These are phyloP conservation scores for Pythium guiyangense DNA, from an alignment of 352 stramenopile species.

Conservation along the genomic window DNA sequence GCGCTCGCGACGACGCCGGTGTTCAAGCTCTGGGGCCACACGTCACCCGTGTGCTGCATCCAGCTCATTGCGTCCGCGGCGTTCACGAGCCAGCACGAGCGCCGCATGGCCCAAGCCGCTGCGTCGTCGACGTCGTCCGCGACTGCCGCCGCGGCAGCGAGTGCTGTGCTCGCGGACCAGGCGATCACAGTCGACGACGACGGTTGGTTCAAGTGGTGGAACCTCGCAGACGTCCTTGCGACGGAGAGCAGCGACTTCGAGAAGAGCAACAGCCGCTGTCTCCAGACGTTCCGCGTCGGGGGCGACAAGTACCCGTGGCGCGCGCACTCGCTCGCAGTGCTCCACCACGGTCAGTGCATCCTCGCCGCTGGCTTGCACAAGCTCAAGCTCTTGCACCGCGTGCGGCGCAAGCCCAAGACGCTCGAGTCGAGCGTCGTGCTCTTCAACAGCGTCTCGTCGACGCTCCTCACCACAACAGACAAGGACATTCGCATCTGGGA, in stretches of 20 bases:
- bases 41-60: conserved; percentile 58
- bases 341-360: conserved; percentile 60
- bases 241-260: conserved; percentile 57
- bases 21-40: conserved; percentile 67
- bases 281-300: conserved; percentile 66
- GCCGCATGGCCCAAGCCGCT: not conserved
- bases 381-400: conserved; percentile 64
- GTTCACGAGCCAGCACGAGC: conserved; percentile 12
- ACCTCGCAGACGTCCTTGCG: conserved; percentile 52
- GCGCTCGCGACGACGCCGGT: conserved; percentile 50
- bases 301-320: conserved; percentile 70
- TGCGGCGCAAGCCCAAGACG: conserved; percentile 53
- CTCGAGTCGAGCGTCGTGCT: conserved; percentile 59
- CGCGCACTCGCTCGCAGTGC: conserved; percentile 51
- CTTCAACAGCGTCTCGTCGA: conserved; percentile 64
- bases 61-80: conserved; percentile 45
- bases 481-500: conserved; percentile 70
- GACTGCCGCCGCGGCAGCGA: conserved; percentile 15
- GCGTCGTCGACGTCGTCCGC: conserved; percentile 1
- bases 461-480: conserved; percentile 65
- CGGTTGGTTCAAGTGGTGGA: conserved; percentile 85
- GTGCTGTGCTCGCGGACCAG: conserved; percentile 43
- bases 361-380: conserved; percentile 60
- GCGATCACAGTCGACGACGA: conserved; percentile 76
- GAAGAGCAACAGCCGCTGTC: conserved; percentile 45